Conservation (phyloP, 495 filamentous ascomycete genomes). For the Amphirosellinia nigrospora region DNA sequence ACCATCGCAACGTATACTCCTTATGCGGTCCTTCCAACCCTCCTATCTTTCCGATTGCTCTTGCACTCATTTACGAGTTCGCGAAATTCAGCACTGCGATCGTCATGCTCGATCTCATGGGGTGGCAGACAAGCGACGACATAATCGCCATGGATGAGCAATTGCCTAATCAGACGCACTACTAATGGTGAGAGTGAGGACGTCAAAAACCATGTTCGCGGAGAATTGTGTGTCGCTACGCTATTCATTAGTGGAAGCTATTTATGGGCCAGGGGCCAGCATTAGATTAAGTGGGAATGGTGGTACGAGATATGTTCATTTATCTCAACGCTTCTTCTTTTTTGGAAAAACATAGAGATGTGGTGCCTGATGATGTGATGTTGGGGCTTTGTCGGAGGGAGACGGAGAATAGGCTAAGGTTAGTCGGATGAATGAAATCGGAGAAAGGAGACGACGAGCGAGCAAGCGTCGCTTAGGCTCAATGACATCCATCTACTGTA, state of each 20-base stretch:
- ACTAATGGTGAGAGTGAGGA: constrained; percentile 81
- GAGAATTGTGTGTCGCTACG: constrained; percentile 63
- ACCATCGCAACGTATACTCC: constrained; percentile 60
- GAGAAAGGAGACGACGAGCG: background rate
- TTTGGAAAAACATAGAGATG: constrained; percentile 7
- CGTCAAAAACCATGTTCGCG: constrained; percentile 86
- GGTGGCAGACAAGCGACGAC: constrained; percentile 79
- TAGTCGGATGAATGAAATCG: background rate
- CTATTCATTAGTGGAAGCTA: constrained; percentile 45
- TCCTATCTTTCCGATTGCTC: constrained; percentile 60
- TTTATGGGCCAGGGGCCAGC: constrained; percentile 20
- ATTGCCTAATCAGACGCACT: constrained; percentile 70
- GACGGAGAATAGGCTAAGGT: constrained; percentile 1
- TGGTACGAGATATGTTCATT: background rate
- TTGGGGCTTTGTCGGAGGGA: constrained; percentile 4
- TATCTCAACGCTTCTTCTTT: background rate
- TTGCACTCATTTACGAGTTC: constrained; percentile 65
- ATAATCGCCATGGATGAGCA: constrained; percentile 85
- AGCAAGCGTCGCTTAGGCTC: constrained; percentile 12
- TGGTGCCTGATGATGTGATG: background rate
- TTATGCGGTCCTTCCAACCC: constrained; percentile 64
- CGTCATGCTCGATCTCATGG: constrained; percentile 66
- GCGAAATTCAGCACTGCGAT: constrained; percentile 60
- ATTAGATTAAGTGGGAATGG: constrained; percentile 1
- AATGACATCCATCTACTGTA: constrained; percentile 3